Conservation (phyloP, 2,329 filamentous ascomycete species). For the Cladosporium sp. region DNA sequence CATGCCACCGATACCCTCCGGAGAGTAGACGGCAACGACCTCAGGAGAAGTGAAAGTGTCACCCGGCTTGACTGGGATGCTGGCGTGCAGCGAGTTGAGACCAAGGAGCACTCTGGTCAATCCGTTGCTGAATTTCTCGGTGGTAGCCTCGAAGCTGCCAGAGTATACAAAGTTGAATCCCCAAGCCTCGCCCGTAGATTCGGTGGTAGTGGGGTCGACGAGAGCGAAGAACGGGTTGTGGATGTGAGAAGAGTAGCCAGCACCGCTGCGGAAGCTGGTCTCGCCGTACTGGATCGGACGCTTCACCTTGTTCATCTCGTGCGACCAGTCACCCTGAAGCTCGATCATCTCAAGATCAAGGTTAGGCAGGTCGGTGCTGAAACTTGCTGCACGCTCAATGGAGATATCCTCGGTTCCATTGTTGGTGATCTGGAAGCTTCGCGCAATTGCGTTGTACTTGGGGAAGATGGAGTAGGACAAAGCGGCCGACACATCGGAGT, state of each 20-base stretch:
- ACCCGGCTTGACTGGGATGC: conserved; percentile 53
- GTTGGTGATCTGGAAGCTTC: conserved; percentile 60
- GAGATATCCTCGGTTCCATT: conserved; percentile 50
- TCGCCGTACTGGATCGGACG: conserved; percentile 37
- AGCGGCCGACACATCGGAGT: conserved; percentile 55
- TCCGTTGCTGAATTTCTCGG: conserved; percentile 60
- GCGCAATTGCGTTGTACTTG: conserved; percentile 55
- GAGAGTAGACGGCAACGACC: conserved; percentile 59
- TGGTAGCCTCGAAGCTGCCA: conserved; percentile 58
- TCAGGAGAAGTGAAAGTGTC: conserved; percentile 59
- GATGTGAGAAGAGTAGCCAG: conserved; percentile 60
- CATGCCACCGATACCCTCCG: conserved; percentile 56
- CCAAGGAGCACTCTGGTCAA: conserved; percentile 58
- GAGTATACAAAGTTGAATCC: conserved; percentile 64
- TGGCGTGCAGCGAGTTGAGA: conserved; percentile 58
- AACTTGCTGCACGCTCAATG: conserved; percentile 55
- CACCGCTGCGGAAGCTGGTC: conserved; percentile 55
- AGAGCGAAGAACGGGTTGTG: conserved; percentile 63
- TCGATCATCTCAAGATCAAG: conserved; percentile 60
- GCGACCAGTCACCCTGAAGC: conserved; percentile 59
- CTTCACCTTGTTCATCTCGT: conserved; percentile 54
- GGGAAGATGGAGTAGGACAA: conserved; percentile 63
- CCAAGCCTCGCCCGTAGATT: conserved; percentile 58
- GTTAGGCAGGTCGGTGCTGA: conserved; percentile 59
- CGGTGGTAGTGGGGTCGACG: conserved; percentile 54